Evolutionary conservation across 2,329 filamentous ascomycete species (phyloP), one percentile per base, ranked within the genome.

Genomic region (Hysterium pulicare): DNA sequence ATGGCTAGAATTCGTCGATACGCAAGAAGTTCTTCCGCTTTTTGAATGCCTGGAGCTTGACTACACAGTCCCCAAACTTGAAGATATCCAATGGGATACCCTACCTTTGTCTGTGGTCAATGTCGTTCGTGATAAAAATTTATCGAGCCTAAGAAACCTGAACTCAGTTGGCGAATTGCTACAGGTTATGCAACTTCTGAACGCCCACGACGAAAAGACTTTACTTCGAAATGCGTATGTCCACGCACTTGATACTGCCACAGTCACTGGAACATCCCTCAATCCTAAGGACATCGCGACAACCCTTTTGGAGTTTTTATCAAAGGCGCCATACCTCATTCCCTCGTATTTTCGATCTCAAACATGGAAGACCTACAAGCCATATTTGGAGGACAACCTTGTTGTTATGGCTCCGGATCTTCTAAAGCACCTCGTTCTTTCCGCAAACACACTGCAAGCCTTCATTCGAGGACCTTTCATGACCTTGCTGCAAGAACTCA

Each of bases 1-100:
- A 9, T 72, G 69, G 69, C 59, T 71, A 2, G 42, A 70, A 23
- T 61, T 62, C 33, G 50, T 71, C 37, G 67, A 70, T 38, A 71
- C 67, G 1, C 49, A 64, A n/a, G 53, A 70, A 37, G 51, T 54
- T 15, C 40, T 69, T 4, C 67, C 63, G 4, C 49, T 70, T 2
- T 71, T 71, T 39, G 58, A 68, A 17, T 50, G 59, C 33, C 46
- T 54, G 4, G 55, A 64, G 11, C 53, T 52, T 10, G 59, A 64
- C 6, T 70, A 69, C 41, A 54, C 46, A 5, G 42, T 63, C 5
- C 48, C 64, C 4, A 64, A 45, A 30, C 33, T 67, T 21, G 39
- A 44, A 8, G 49, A 50, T n/a, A 43, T 65, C 9, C 40, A 57
- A 38, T 62, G 59, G 57, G 22, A 45, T 5, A 17, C 38, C 7